Evolutionary conservation across 768 basidiomycete species (phyloP).

Genomic region (Boletellus ananas): DNA sequence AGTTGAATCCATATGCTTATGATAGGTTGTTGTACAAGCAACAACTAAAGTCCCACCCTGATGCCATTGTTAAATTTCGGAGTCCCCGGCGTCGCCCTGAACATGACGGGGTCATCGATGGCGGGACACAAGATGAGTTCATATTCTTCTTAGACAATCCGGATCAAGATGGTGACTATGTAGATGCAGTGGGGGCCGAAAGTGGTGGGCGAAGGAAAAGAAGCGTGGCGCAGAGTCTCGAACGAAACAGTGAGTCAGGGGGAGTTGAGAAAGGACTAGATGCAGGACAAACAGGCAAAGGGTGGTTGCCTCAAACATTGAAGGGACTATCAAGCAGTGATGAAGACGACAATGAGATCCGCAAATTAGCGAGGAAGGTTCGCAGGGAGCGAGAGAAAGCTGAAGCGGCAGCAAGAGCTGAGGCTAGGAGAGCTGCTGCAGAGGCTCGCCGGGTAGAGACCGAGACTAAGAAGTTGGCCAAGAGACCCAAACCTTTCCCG

Average conservation of each 20-base stretch:
- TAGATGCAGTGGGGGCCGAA: constrained; percentile 13
- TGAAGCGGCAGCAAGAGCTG: constrained; percentile 16
- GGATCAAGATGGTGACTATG: constrained; percentile 28
- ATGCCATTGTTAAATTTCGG: constrained; percentile 58
- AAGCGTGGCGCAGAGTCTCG: constrained; percentile 4
- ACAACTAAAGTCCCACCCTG: constrained; percentile 52
- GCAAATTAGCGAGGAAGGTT: constrained; percentile 31
- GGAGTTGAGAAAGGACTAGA: not conserved
- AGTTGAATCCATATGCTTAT: constrained; percentile 58
- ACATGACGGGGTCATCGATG: constrained; percentile 25
- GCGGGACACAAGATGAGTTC: constrained; percentile 33
- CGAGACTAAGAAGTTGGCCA: constrained; percentile 14
- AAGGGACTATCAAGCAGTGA: constrained; percentile 40
- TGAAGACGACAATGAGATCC: constrained; percentile 36
- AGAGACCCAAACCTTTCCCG: constrained; percentile 26
- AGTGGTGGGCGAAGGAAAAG: constrained; percentile 12
- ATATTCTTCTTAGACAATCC: constrained; percentile 18
- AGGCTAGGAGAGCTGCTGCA: constrained; percentile 14
- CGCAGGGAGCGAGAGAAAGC: constrained; percentile 29
- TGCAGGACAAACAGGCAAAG: constrained; percentile 1
- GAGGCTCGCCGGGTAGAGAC: constrained; percentile 12
- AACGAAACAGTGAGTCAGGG: not conserved
- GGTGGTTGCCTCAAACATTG: constrained; percentile 36
- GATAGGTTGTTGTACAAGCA: constrained; percentile 52
- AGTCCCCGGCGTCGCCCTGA: constrained; percentile 32